phyloP scores from a whole-genome alignment of 2,329 filamentous ascomycete genomes.

The Pezicula carpinea region DNA sequence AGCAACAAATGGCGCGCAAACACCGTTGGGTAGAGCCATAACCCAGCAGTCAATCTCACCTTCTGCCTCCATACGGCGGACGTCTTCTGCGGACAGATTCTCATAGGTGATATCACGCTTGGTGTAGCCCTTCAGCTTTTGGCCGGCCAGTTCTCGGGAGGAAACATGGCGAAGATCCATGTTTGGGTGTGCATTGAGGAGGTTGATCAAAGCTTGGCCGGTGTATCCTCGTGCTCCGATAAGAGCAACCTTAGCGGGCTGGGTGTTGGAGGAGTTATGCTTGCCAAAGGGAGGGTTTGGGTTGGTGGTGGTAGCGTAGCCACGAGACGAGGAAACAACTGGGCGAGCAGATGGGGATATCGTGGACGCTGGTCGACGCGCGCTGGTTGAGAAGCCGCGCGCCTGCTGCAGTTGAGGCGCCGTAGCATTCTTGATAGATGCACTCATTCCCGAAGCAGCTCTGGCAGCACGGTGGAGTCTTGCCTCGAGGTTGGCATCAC shows the following conservation, averaged over 20 bases:
- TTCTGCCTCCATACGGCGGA: constrained; percentile 76
- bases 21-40: constrained; percentile 92
- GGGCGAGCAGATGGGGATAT: constrained; percentile 10
- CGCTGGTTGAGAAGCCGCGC: constrained; percentile 62
- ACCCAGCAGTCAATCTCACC: constrained; percentile 94
- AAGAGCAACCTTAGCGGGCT: constrained; percentile 74
- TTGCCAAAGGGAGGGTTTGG: constrained; percentile 86
- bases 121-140: constrained; percentile 82
- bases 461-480: constrained; percentile 74
- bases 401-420: constrained; percentile 52
- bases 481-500: constrained; percentile 84
- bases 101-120: constrained; percentile 93
- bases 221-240: constrained; percentile 94
- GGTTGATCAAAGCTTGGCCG: constrained; percentile 81
- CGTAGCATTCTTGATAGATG: constrained; percentile 38
- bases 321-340: constrained; percentile 31
- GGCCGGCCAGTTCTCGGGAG: constrained; percentile 84
- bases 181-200: constrained; percentile 82
- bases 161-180: constrained; percentile 91
- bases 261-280: constrained; percentile 80
- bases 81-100: constrained; percentile 81
- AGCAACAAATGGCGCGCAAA: constrained; percentile 91
- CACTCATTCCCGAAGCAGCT: constrained; percentile 57
- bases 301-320: constrained; percentile 66
- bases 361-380: constrained; percentile 34